phyloP scores from a whole-genome alignment of 2,329 filamentous ascomycete species.

The Aspergillus sp. region DNA sequence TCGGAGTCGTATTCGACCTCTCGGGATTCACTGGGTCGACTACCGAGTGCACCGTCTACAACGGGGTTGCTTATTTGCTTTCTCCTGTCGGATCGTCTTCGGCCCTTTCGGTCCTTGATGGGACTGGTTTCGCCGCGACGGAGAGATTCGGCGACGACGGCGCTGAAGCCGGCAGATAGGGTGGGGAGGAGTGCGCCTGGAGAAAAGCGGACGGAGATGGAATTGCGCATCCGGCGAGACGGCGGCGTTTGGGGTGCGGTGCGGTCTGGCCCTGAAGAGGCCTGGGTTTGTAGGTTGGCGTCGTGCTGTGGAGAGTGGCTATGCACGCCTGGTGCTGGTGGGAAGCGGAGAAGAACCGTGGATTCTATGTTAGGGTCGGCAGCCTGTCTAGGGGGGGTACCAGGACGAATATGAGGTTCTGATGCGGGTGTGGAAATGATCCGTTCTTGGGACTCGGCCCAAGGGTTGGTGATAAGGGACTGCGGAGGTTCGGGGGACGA shows the following conservation, averaged over 20 bases:
- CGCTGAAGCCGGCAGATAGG: slow-evolving; percentile 52
- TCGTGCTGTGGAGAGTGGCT: slow-evolving; percentile 11
- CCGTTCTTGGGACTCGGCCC: slow-evolving; percentile 23
- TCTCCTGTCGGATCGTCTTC: slow-evolving; percentile 19
- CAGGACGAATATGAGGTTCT: slow-evolving; percentile 18
- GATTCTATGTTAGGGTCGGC: slow-evolving; percentile 16
- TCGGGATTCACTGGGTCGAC: slow-evolving; percentile 11
- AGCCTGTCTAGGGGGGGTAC: slow-evolving; percentile 19
- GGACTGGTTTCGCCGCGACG: slow-evolving; percentile 47
- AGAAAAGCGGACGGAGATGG: slow-evolving; percentile 45
- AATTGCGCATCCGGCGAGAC: slow-evolving; percentile 35
- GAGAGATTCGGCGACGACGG: slow-evolving; percentile 57
- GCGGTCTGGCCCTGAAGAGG: slow-evolving; percentile 8
- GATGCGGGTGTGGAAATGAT: slow-evolving; percentile 10
- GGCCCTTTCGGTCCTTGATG: slow-evolving; percentile 22
- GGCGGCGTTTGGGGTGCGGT: slow-evolving; percentile 29
- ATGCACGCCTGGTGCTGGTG: slow-evolving; percentile 29
- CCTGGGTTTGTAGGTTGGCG: slow-evolving; percentile 11
- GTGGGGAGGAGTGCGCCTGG: slow-evolving; percentile 53
- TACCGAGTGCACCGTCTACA: slow-evolving; percentile 11
- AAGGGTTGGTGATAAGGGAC: slow-evolving; percentile 31
- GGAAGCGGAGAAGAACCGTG: slow-evolving; percentile 32
- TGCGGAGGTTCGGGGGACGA: slow-evolving; percentile 26
- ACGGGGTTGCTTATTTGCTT: slow-evolving; percentile 21
- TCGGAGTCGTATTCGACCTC: slow-evolving; percentile 14